Percentiles rank a stretch among this genome's conserved stretches.
These are phyloP conservation scores for Choiromyces venosus DNA, from an alignment of 495 filamentous ascomycete species.

Conservation along the genomic window DNA sequence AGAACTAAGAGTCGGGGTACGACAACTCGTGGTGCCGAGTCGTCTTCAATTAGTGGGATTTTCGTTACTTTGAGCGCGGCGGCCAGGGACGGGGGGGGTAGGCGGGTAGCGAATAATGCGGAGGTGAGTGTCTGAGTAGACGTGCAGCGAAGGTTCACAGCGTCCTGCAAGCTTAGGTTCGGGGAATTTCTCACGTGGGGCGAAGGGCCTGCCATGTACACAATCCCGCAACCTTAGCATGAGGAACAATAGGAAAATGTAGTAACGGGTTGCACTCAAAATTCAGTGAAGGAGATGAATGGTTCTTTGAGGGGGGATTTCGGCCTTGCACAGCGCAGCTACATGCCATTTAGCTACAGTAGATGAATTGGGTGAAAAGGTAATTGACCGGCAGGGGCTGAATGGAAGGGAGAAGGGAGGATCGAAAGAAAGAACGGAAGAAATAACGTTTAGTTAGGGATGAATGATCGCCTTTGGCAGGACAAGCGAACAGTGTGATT, in stretches of 20 bases:
- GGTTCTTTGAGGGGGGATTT: background rate
- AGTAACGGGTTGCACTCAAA: background rate
- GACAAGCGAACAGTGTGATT: background rate
- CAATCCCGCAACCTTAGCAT: slow-evolving; percentile 3
- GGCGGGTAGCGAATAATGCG: slow-evolving; percentile 20
- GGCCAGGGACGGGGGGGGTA: slow-evolving; percentile 2
- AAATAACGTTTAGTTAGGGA: background rate
- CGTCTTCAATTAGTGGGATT: slow-evolving; percentile 30
- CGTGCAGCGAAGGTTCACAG: slow-evolving; percentile 19
- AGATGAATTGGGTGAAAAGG: background rate
- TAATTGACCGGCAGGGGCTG: background rate
- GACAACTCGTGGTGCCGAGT: slow-evolving; percentile 29
- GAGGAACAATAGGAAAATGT: background rate
- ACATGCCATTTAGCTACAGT: background rate
- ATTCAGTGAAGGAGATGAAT: background rate
- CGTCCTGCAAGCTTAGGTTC: slow-evolving; percentile 26
- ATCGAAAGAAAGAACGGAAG: background rate
- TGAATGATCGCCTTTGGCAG: background rate
- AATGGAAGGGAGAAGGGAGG: background rate
- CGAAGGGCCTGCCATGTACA: slow-evolving; percentile 33
- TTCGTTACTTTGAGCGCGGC: slow-evolving; percentile 22
- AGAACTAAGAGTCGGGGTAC: slow-evolving; percentile 23
- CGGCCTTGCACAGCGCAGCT: background rate
- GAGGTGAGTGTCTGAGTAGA: slow-evolving; percentile 10
- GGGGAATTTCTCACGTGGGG: slow-evolving; percentile 24